Evolutionary conservation across 495 filamentous ascomycete species (phyloP), one percentile per base, ranked within the genome.

Genomic region (Penicillium canescens): DNA sequence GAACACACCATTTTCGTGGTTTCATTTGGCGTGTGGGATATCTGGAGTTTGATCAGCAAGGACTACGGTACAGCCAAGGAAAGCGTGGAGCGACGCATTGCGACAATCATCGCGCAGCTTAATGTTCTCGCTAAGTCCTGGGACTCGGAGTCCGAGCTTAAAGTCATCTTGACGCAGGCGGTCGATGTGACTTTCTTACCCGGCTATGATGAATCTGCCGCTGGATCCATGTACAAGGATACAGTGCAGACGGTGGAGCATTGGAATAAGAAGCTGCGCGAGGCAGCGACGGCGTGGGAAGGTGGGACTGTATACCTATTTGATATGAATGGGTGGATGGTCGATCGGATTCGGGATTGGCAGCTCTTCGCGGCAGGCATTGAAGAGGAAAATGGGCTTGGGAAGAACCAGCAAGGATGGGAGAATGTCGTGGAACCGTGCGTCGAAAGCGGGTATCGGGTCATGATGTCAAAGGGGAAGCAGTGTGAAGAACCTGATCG

Each of bases 161-260:
- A 79, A 46, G 59, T 80, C 37, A 73, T 82, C 42, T 57, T 82
- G 50, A 77, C 74, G 1, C 65, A 78, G 68, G 65, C 74, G 31
- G 66, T 76, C 8, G 78, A 81, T 60, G 74, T 79, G 58, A 80
- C 78, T 10, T 77, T 82, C 56, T 60, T 81, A 18, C 79, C 78
- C 0, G 75, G 70, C 0, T 79, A 74, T 50, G 52, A 74, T 50
- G 52, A 58, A 10, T 48, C 58, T 6, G 59, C 59, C 12, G 56
- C 58, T n/a, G 52, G 61, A 46, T 18, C 18, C 18, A 18, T 18
- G 18, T 61, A 72, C 46, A 77, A 78, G 59, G 72, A 72, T 41
- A 67, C 74, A 6, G 66, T 82, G 23, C 56, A 60, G 34, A 58
- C 78, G 1, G 54, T 73, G 26, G 64, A 67, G 16, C 56, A 71